A percentile compares a stretch with the other conserved stretches of the same genome.
These are phyloP conservation scores for Phytophthora crassamura DNA, from an alignment of 352 stramenopile species.

Conservation along the genomic window DNA sequence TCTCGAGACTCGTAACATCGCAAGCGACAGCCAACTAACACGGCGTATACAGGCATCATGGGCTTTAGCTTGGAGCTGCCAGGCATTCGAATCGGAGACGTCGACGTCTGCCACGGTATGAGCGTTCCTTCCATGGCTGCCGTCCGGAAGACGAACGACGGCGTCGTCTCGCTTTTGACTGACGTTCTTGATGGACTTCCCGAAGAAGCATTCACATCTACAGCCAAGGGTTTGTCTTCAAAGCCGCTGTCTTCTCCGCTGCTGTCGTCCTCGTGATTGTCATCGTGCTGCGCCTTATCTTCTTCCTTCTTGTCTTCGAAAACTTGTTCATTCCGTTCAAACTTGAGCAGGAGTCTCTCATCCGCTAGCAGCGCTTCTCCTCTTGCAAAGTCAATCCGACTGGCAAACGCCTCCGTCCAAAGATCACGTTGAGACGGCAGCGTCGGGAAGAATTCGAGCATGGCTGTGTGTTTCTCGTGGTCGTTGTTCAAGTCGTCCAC, in stretches of 20 bases:
- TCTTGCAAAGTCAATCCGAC: constrained; percentile 51
- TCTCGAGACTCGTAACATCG: constrained; percentile 38
- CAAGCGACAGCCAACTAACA: constrained; percentile 46
- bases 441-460: constrained; percentile 50
- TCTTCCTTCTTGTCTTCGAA: constrained; percentile 22
- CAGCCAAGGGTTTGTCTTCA: constrained; percentile 22
- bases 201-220: background rate
- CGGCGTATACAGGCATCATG: constrained; percentile 35
- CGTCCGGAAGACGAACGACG: constrained; percentile 30
- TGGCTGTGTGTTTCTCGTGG: constrained; percentile 17
- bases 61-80: constrained; percentile 35
- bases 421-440: constrained; percentile 44
- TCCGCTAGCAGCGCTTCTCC: constrained; percentile 61
- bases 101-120: constrained; percentile 43
- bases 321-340: constrained; percentile 38
- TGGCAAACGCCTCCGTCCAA: constrained; percentile 50
- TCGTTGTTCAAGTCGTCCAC: constrained; percentile 9
- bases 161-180: background rate
- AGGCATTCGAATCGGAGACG: constrained; percentile 23
- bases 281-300: background rate
- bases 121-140: constrained; percentile 66
- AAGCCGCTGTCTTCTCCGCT: constrained; percentile 20
- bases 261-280: background rate
- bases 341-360: constrained; percentile 55
- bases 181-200: constrained; percentile 1